Percentiles rank a stretch among this genome's conserved stretches.
Evolutionary conservation across 441 rosid species (phyloP).

Genomic region (Viola pubescens): DNA sequence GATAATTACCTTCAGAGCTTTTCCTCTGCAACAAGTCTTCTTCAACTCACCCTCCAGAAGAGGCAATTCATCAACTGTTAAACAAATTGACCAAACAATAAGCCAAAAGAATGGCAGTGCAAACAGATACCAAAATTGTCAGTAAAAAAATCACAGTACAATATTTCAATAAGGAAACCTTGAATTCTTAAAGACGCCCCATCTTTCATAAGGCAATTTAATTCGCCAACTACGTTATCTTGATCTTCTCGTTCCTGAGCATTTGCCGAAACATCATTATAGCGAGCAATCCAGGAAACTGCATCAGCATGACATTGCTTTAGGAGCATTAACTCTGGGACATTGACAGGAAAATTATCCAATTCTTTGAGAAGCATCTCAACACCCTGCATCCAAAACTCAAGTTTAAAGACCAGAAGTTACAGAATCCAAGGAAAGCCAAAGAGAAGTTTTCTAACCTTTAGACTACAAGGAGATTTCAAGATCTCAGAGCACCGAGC

Average conservation of each 20-base stretch:
- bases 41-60: conserved; percentile 68
- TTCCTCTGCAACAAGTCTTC: conserved; percentile 76
- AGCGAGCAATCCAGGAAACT: conserved; percentile 52
- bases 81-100: conserved; percentile 16
- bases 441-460: conserved; percentile 37
- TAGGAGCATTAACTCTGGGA: conserved; percentile 68
- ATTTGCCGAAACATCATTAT: conserved; percentile 40
- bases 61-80: conserved; percentile 64
- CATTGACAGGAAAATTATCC: conserved; percentile 36
- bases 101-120: conserved; percentile 11
- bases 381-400: conserved; percentile 41
- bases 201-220: conserved; percentile 51
- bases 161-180: conserved; percentile 38
- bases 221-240: conserved; percentile 47
- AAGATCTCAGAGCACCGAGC: conserved; percentile 44
- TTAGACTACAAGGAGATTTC: conserved; percentile 39
- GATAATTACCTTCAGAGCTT: conserved; percentile 54
- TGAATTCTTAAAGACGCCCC: conserved; percentile 66
- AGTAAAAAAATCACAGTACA: conserved; percentile 6
- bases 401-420: conserved; percentile 8
- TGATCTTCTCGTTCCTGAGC: conserved; percentile 54
- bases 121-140: conserved; percentile 3
- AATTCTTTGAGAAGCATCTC: conserved; percentile 57
- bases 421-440: conserved; percentile 6
- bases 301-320: conserved; percentile 57